These are phyloP conservation scores for Yamadazyma triangularis DNA, from an alignment of 1,139 yeast genomes.

Conservation along the genomic window DNA sequence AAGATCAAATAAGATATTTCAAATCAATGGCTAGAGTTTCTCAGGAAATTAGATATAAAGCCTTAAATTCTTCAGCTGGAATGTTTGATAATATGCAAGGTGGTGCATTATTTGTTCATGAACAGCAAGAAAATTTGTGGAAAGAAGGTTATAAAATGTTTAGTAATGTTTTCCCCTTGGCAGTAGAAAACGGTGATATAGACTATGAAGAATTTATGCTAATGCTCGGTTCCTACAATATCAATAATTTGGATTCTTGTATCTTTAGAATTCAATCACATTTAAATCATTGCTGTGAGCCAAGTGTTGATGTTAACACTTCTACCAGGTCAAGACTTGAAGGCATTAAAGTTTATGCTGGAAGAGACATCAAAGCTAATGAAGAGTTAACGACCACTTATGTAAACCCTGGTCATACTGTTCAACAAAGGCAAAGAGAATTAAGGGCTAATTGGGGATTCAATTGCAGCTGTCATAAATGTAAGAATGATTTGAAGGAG, in stretches of 20 bases:
- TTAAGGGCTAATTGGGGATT: constrained; percentile 83
- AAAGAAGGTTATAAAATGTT: constrained; percentile 50
- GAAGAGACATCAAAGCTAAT: constrained; percentile 52
- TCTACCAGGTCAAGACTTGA: constrained; percentile 42
- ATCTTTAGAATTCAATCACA: constrained; percentile 63
- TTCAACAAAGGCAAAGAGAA: constrained; percentile 61
- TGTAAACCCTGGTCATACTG: constrained; percentile 62
- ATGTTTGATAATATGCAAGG: constrained; percentile 47
- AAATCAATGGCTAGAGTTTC: constrained; percentile 66
- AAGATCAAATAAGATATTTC: constrained; percentile 41
- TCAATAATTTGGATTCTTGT: constrained; percentile 66
- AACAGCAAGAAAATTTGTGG: constrained; percentile 62
- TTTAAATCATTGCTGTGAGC: constrained; percentile 73
- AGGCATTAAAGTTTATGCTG: constrained; percentile 60
- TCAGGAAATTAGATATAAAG: constrained; percentile 61
- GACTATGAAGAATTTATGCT: constrained; percentile 53
- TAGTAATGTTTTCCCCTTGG: constrained; percentile 44
- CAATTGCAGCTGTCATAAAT: constrained; percentile 62
- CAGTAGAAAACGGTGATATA: constrained; percentile 23
- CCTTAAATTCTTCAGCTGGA: constrained; percentile 56
- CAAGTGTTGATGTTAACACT: constrained; percentile 56
- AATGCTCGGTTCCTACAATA: constrained; percentile 68
- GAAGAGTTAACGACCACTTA: constrained; percentile 71
- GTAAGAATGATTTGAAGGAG: constrained; percentile 50
- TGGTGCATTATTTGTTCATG: constrained; percentile 49